Conservation (phyloP, 306 rosid species). For the Acacia melanoxylon region DNA sequence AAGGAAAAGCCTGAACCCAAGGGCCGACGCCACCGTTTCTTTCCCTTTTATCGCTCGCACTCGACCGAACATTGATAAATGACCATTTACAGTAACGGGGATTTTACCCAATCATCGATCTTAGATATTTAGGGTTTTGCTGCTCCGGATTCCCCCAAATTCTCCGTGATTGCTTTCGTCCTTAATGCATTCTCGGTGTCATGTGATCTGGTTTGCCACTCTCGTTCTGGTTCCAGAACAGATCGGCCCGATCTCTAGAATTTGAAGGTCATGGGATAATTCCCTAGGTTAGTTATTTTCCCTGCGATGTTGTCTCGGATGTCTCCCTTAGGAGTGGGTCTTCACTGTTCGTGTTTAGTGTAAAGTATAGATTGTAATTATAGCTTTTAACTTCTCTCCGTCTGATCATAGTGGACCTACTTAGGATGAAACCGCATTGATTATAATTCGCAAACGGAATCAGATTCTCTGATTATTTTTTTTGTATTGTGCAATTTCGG, state of each 20-base stretch:
- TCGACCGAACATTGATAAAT: neutral
- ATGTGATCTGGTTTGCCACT: slow-evolving; percentile 2
- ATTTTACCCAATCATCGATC: slow-evolving; percentile 43
- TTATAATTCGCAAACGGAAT: neutral
- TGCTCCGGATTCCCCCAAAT: slow-evolving; percentile 30
- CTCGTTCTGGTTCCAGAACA: neutral
- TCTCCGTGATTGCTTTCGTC: neutral
- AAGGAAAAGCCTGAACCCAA: neutral
- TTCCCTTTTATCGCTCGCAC: neutral
- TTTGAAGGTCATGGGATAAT: slow-evolving; percentile 33
- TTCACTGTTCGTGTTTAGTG: neutral
- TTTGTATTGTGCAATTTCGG: neutral
- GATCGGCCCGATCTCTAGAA: slow-evolving; percentile 32
- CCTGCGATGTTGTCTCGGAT: neutral
- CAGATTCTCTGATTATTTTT: neutral
- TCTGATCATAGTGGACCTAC: slow-evolving; percentile 12
- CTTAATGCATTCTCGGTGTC: neutral
- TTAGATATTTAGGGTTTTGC: slow-evolving; percentile 64
- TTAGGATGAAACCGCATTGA: neutral
- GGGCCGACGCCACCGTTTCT: neutral
- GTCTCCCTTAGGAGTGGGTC: neutral
- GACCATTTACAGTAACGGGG: neutral
- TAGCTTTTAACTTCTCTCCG: neutral
- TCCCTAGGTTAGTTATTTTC: slow-evolving; percentile 42
- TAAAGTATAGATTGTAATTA: neutral